Evolutionary conservation across 805 yeast species (phyloP).

Genomic region (Wickerhamomyces kurtzmanii): DNA sequence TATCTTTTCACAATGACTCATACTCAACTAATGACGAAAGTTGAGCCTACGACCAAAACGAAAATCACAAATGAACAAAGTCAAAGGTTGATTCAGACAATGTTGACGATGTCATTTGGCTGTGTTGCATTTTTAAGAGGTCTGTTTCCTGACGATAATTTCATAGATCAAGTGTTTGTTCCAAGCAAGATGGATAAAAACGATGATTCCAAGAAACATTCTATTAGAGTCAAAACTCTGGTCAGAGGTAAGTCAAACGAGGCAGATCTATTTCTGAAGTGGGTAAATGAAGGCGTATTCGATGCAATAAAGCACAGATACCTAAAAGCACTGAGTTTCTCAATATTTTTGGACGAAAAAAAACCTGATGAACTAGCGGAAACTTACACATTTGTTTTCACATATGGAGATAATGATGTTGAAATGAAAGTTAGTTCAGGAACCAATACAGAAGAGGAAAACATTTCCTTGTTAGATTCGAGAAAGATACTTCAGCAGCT

Average conservation of each 20-base stretch:
- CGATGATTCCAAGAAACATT: conserved; percentile 15
- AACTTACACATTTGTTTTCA: conserved; percentile 38
- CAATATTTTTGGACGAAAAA: conserved; percentile 30
- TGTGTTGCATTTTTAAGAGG: conserved; percentile 49
- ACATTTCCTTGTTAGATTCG: conserved; percentile 22
- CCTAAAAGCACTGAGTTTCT: conserved; percentile 34
- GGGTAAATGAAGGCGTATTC: conserved; percentile 43
- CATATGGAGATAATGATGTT: conserved; percentile 24
- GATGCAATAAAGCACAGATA: conserved; percentile 32
- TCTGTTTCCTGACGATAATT: conserved; percentile 44
- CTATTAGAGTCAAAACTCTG: conserved; percentile 38
- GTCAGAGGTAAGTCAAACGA: conserved; percentile 33
- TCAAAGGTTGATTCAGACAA: conserved; percentile 35
- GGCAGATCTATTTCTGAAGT: conserved; percentile 38
- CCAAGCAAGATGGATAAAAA: conserved; percentile 22
- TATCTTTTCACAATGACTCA: too few relatives aligned
- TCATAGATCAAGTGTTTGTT: conserved; percentile 35
- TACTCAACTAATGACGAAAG: too few relatives aligned
- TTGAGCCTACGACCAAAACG: conserved; percentile 11
- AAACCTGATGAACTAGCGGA: conserved; percentile 36
- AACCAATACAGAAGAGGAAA: conserved; percentile 5
- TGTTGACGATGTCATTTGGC: conserved; percentile 43
- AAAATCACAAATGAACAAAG: conserved; percentile 27
- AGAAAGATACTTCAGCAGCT: conserved; percentile 36
- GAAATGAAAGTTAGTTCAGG: conserved; percentile 14